Evolutionary conservation across 2,329 filamentous ascomycete species (phyloP), one percentile per base, ranked within the genome.

Genomic region (Hypocrella siamensis): DNA sequence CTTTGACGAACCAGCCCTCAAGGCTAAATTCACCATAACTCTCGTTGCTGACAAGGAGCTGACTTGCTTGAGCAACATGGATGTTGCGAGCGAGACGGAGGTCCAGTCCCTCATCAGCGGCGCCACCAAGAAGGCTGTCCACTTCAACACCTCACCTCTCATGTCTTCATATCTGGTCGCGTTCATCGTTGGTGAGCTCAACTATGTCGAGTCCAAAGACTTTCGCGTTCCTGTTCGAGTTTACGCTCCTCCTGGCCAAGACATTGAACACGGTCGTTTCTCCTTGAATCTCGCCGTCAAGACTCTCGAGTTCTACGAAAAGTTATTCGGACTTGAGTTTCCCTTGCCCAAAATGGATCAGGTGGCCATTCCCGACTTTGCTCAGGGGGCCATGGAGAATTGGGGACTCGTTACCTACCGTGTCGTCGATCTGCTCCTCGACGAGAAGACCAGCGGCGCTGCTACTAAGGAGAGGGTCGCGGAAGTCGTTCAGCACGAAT

Each of bases 151-250:
- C 48, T 88, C 84, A 1, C 88, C 88, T 2, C 67, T 79, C 43
- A 96, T 96, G 88, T 94, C 88, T 5, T 94, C 88, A 4, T 96
- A 96, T 54, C 75, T 96, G 17, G 61, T 96, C 32, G 88, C 88
- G 9, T 94, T 94, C 53, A 83, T 96, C 43, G 75, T 96, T 35
- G 86, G 86, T 41, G 84, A 94, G 53, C 76, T 96, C 43, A 88
- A 93, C 53, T 84, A 85, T 49, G 84, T 93, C 43, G 86, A 94
- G 63, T 90, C 82, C 11, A 85, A 83, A 41, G 74, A 76, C 36
- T 96, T 96, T 70, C 77, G 88, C 35, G 75, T 94, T 5, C 88
- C 88, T 10, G 78, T 96, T 40, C 74, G 88, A 42, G 86, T 94
- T n/a, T 96, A 90, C 54, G 84, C 85, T 22, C 90, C 88, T 3